Evolutionary conservation across 306 rosid species (phyloP).

Genomic region (Cucurbita argyrosperma): DNA sequence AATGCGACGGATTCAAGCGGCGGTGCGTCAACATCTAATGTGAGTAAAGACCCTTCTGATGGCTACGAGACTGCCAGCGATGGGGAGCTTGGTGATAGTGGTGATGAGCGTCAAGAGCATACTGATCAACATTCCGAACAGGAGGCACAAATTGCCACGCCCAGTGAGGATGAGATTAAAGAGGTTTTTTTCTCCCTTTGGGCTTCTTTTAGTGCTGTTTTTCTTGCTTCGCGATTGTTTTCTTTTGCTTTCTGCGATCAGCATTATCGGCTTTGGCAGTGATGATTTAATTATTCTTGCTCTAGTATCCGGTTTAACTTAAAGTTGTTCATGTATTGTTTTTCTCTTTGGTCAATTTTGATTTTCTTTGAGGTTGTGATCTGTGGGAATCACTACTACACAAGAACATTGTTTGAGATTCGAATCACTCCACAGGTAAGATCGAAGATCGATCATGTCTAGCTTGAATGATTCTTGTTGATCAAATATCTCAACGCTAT

Average conservation of each 20-base stretch:
- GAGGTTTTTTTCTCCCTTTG: conserved; percentile 4
- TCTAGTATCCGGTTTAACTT: not conserved
- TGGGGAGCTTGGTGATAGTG: conserved; percentile 26
- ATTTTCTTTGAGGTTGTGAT: not conserved
- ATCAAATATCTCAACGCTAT: too few species aligned
- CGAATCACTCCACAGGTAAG: too few species aligned
- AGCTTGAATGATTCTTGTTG: too few species aligned
- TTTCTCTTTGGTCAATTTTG: not conserved
- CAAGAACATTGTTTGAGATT: too few species aligned
- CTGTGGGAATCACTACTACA: too few species aligned
- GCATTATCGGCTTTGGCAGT: not conserved
- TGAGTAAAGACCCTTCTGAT: conserved; percentile 16
- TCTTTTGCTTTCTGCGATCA: not conserved
- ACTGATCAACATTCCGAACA: not conserved
- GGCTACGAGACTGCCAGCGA: conserved; percentile 56
- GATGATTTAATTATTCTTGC: not conserved
- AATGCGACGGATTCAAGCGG: not conserved
- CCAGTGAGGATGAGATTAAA: conserved; percentile 14
- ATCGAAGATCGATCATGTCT: too few species aligned
- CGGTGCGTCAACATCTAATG: not conserved
- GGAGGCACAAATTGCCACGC: not conserved
- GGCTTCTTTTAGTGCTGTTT: not conserved
- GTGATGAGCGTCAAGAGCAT: conserved; percentile 3
- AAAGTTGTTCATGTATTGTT: not conserved
- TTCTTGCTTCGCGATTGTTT: not conserved